Evolutionary conservation across 305 asterid genomes (phyloP), one percentile per base, ranked within the genome.

Genomic region (Vinca major): DNA sequence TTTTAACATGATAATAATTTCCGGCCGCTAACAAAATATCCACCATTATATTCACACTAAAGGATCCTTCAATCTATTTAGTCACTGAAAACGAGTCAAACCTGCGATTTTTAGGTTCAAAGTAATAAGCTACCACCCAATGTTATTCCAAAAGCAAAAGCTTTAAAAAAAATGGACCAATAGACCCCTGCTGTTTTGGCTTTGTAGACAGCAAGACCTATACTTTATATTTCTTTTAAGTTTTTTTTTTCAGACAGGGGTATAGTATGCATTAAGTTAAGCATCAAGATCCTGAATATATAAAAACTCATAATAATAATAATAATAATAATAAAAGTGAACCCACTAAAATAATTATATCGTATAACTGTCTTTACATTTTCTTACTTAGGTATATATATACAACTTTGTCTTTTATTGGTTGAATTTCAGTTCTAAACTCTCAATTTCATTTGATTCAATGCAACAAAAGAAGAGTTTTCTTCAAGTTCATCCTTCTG

Each of bases 211-310:
- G 50, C 76, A 76, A 82, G 85, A 83, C 74, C 85, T 81, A 69
- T 69, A 67, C 75, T 69, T 80, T 76, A 65, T 48, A 73, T 70
- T 75, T 78, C 76, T 84, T 80, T 78, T n/a, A 79, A 77, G 63
- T 65, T 79, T 78, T 76, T 77, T 69, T 77, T 78, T 78, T 69
- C 69, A 77, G 81, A 84, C 90, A 77, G 60, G 61, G 81, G 89
- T 84, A 80, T 73, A 84, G 86, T 84, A 85, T 72, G 81, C 70
- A 83, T 78, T 84, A 89, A 85, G 88, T 74, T 82, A 80, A 65
- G 81, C 78, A 85, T 79, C 84, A 81, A 17, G 70, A 81, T 67
- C 74, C 66, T 77, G 75, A 71, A 80, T 79, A 73, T 48, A 58
- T 41, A 0, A 41, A 71, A 71, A 71, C 47, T 68, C n/a, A n/a